These are phyloP conservation scores for Pleomassaria siparia DNA, from an alignment of 2,329 filamentous ascomycete species.

Conservation along the genomic window DNA sequence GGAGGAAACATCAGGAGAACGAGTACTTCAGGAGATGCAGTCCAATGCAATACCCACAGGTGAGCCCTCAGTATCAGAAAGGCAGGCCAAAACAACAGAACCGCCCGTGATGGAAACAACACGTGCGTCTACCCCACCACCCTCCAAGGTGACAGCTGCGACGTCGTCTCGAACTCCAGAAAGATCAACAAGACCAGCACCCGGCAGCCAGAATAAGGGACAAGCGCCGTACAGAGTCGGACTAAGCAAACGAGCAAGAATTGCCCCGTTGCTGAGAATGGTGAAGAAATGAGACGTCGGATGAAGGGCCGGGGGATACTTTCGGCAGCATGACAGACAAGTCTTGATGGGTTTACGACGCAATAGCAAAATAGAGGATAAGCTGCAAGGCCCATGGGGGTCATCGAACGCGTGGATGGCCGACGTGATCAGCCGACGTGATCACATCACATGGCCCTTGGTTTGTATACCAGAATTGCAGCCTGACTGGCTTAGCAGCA, in stretches of 20 bases:
- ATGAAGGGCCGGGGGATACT: background rate
- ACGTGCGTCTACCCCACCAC: slow-evolving; percentile 7
- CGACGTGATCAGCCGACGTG: too few relatives aligned
- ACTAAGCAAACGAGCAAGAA: slow-evolving; percentile 51
- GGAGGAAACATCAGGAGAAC: background rate
- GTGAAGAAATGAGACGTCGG: slow-evolving; percentile 47
- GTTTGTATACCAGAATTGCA: too few relatives aligned
- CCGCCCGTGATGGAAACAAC: slow-evolving; percentile 1
- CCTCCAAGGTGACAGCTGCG: background rate
- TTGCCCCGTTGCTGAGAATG: slow-evolving; percentile 50
- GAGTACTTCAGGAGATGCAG: slow-evolving; percentile 7
- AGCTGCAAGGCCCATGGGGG: too few relatives aligned
- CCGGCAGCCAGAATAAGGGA: slow-evolving; percentile 27
- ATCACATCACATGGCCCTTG: too few relatives aligned
- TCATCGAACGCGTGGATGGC: too few relatives aligned
- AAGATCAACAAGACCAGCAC: slow-evolving; percentile 15
- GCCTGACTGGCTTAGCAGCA: too few relatives aligned
- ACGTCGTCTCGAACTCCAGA: slow-evolving; percentile 17
- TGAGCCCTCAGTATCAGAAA: background rate
- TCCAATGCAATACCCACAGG: background rate
- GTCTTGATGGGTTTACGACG: background rate
- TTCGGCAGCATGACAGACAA: background rate
- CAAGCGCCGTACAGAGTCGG: slow-evolving; percentile 52
- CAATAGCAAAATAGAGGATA: slow-evolving; percentile 2
- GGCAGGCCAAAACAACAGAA: background rate